Evolutionary conservation across 768 basidiomycete genomes (phyloP).

Genomic region (Boletus coccyginus): DNA sequence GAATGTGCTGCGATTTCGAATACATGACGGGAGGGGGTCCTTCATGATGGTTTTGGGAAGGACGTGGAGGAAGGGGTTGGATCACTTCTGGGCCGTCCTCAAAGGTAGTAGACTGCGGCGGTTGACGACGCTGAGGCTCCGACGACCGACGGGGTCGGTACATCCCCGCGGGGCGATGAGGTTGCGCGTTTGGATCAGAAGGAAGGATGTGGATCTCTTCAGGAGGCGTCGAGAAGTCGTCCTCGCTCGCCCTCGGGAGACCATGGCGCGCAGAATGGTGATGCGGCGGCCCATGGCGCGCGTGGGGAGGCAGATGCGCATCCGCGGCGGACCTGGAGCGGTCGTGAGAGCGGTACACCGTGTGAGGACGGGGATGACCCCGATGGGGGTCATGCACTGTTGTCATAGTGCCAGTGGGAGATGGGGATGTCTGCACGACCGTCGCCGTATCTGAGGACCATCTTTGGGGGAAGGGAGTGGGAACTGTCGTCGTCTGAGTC

Average conservation of each 20-base stretch:
- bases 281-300: slow-evolving; percentile 23
- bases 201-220: slow-evolving; percentile 66
- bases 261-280: slow-evolving; percentile 13
- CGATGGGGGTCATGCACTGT: slow-evolving; percentile 13
- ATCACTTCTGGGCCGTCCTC: slow-evolving; percentile 33
- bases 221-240: slow-evolving; percentile 36
- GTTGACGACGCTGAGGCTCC: slow-evolving; percentile 27
- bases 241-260: slow-evolving; percentile 17
- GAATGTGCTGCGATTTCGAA: slow-evolving; percentile 42
- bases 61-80: slow-evolving; percentile 33
- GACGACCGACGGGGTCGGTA: slow-evolving; percentile 32
- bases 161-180: slow-evolving; percentile 29
- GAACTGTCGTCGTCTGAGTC: slow-evolving; percentile 43
- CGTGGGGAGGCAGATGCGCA: slow-evolving; percentile 28
- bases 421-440: slow-evolving; percentile 66
- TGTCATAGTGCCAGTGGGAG: slow-evolving; percentile 40
- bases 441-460: slow-evolving; percentile 67
- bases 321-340: slow-evolving; percentile 39
- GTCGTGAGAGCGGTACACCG: slow-evolving; percentile 32
- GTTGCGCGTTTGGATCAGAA: slow-evolving; percentile 40
- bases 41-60: slow-evolving; percentile 22
- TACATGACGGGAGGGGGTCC: slow-evolving; percentile 30
- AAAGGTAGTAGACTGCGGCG: slow-evolving; percentile 13
- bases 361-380: slow-evolving; percentile 25
- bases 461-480: slow-evolving; percentile 60